A percentile compares a stretch with the other conserved stretches of the same genome.
These are phyloP conservation scores for Gracilaria domingensis DNA, from an alignment of 23 red algal genomes.

Conservation along the genomic window DNA sequence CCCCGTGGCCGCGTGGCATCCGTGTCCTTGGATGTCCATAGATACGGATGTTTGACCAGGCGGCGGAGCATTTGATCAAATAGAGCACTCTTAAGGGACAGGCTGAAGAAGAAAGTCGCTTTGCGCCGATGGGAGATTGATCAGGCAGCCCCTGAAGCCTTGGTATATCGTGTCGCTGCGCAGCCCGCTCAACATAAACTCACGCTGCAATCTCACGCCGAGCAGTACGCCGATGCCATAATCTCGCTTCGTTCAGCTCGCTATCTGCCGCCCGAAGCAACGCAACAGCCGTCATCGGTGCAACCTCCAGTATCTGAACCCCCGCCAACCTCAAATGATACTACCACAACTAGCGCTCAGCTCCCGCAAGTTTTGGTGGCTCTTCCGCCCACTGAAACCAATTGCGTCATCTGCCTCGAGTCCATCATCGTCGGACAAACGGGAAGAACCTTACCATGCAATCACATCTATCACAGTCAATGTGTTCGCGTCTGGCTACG, in stretches of 20 bases:
- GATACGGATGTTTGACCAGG: too few relatives aligned
- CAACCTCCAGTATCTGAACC: neutral
- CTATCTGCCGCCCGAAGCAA: neutral
- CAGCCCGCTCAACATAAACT: neutral
- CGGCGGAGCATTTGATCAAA: too few relatives aligned
- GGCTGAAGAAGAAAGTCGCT: conserved; percentile 51
- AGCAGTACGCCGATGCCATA: conserved; percentile 26
- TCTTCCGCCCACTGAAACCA: conserved; percentile 16
- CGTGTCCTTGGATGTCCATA: too few relatives aligned
- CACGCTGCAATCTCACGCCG: conserved; percentile 22
- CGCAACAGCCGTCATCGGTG: neutral
- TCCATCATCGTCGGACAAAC: conserved; percentile 43
- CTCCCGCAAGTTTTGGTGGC: conserved; percentile 7
- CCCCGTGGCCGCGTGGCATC: too few relatives aligned
- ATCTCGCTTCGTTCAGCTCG: neutral
- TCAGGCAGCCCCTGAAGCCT: conserved; percentile 40
- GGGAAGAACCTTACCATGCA: conserved; percentile 50
- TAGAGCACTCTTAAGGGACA: too few relatives aligned
- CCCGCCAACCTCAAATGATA: neutral
- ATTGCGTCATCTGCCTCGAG: conserved; percentile 73
- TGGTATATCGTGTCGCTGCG: conserved; percentile 32
- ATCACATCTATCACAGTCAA: conserved; percentile 67
- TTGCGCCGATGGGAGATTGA: conserved; percentile 71
- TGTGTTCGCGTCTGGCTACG: conserved; percentile 74
- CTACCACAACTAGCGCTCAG: neutral